Evolutionary conservation across 257 asterid species (phyloP).

Genomic region (Capsicum baccatum): DNA sequence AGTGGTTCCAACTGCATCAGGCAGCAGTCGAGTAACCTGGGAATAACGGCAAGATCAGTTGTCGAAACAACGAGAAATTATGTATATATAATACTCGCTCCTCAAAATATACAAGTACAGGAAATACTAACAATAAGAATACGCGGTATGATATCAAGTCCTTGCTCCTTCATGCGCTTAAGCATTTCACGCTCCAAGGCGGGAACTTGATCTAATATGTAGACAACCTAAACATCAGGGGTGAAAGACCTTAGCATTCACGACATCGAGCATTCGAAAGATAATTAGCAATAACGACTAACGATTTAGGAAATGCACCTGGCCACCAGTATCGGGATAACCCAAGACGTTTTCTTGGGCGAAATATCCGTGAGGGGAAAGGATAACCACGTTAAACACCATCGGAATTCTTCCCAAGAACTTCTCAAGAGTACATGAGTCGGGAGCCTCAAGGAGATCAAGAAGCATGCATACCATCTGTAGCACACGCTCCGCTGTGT

Average conservation of each 20-base stretch:
- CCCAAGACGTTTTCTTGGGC: slow-evolving; percentile 99
- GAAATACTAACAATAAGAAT: slow-evolving; percentile 37
- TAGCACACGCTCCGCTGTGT: slow-evolving; percentile 66
- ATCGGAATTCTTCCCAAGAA: slow-evolving; percentile 88
- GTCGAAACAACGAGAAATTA: neutral
- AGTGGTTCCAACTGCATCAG: slow-evolving; percentile 98
- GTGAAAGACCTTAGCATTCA: slow-evolving; percentile 18
- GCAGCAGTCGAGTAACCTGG: slow-evolving; percentile 91
- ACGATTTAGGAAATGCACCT: slow-evolving; percentile 45
- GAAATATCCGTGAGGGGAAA: slow-evolving; percentile 97
- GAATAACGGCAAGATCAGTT: neutral
- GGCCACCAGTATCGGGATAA: slow-evolving; percentile 98
- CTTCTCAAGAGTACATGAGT: slow-evolving; percentile 84
- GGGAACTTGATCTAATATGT: slow-evolving; percentile 44
- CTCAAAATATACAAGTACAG: neutral
- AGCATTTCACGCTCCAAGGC: slow-evolving; percentile 43
- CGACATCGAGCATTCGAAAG: neutral
- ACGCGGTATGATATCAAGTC: slow-evolving; percentile 39
- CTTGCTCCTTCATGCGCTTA: slow-evolving; percentile 41
- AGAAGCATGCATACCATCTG: slow-evolving; percentile 90
- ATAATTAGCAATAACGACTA: neutral
- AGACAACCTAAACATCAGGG: slow-evolving; percentile 34
- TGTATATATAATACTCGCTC: neutral
- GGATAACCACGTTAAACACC: slow-evolving; percentile 97
- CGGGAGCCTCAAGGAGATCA: slow-evolving; percentile 94